These are phyloP conservation scores for Parathielavia hyrcaniae DNA, from an alignment of 495 filamentous ascomycete species.

Conservation along the genomic window DNA sequence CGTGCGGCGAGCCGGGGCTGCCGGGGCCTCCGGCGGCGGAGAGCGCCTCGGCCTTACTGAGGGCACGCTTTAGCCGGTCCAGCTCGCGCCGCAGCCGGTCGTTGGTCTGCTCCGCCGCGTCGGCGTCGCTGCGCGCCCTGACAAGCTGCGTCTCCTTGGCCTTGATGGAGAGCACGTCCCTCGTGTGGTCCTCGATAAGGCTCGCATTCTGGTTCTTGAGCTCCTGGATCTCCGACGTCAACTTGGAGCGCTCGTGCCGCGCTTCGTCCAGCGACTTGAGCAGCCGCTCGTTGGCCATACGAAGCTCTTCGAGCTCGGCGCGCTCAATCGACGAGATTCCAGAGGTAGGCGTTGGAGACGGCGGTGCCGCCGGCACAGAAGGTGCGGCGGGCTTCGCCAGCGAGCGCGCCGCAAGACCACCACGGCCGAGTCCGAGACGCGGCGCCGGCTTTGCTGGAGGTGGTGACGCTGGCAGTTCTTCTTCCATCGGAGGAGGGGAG, in stretches of 20 bases:
- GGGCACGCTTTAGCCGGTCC: slow-evolving; percentile 80
- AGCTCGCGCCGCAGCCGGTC: slow-evolving; percentile 82
- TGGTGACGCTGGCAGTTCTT: slow-evolving; percentile 54
- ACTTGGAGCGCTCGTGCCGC: slow-evolving; percentile 63
- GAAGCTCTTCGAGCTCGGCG: slow-evolving; percentile 84
- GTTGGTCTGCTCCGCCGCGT: slow-evolving; percentile 76
- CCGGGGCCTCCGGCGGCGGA: slow-evolving; percentile 34
- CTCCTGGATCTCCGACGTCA: slow-evolving; percentile 75
- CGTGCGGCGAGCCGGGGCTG: slow-evolving; percentile 36
- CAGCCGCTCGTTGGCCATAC: slow-evolving; percentile 71
- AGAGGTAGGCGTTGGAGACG: slow-evolving; percentile 47
- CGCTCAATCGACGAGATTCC: slow-evolving; percentile 68
- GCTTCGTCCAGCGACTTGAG: slow-evolving; percentile 66
- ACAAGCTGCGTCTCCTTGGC: slow-evolving; percentile 98
- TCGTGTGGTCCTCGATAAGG: slow-evolving; percentile 93
- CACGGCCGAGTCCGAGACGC: slow-evolving; percentile 63
- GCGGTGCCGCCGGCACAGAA: slow-evolving; percentile 31
- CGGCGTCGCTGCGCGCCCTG: slow-evolving; percentile 79
- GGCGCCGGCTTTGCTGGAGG: slow-evolving; percentile 41
- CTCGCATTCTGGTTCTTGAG: slow-evolving; percentile 93
- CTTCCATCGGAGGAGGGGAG: slow-evolving; percentile 40
- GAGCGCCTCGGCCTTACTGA: slow-evolving; percentile 47
- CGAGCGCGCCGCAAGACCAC: slow-evolving; percentile 78
- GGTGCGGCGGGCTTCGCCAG: slow-evolving; percentile 66
- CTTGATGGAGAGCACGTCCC: slow-evolving; percentile 91